Conservation (phyloP, 2,329 filamentous ascomycete species). For the Colletotrichum musicola region DNA sequence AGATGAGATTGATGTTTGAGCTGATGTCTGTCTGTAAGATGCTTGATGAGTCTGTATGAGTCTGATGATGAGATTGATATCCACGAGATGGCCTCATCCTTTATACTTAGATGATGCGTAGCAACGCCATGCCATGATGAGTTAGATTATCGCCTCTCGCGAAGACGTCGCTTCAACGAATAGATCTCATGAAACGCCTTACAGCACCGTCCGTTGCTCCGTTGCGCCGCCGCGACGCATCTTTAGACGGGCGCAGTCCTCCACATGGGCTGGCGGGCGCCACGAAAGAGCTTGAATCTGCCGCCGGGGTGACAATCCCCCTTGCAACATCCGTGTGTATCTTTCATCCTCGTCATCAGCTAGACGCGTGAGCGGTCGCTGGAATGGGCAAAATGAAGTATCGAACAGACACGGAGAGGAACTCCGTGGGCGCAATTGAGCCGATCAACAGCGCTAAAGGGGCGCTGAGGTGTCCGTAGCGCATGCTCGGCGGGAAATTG, state of each 20-base stretch:
- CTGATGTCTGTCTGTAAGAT: not conserved
- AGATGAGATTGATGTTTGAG: not conserved
- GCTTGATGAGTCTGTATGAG: not conserved
- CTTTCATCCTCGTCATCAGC: too few relatives aligned
- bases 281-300: slow-evolving; percentile 9
- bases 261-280: not conserved
- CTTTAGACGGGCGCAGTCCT: not conserved
- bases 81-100: too few relatives aligned
- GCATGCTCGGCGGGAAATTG: slow-evolving; percentile 3
- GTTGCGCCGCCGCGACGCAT: slow-evolving; percentile 3
- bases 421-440: not conserved
- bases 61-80: too few relatives aligned
- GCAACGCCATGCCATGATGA: not conserved
- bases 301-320: not conserved
- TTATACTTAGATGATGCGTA: not conserved
- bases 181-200: slow-evolving; percentile 1
- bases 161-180: not conserved
- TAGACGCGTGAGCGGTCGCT: too few relatives aligned
- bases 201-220: not conserved
- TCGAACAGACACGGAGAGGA: not conserved
- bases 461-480: not conserved
- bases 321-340: too few relatives aligned
- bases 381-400: not conserved
- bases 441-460: not conserved
- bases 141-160: not conserved